Conservation (phyloP, 2,329 filamentous ascomycete species). For the Lasiodiplodia sp. region DNA sequence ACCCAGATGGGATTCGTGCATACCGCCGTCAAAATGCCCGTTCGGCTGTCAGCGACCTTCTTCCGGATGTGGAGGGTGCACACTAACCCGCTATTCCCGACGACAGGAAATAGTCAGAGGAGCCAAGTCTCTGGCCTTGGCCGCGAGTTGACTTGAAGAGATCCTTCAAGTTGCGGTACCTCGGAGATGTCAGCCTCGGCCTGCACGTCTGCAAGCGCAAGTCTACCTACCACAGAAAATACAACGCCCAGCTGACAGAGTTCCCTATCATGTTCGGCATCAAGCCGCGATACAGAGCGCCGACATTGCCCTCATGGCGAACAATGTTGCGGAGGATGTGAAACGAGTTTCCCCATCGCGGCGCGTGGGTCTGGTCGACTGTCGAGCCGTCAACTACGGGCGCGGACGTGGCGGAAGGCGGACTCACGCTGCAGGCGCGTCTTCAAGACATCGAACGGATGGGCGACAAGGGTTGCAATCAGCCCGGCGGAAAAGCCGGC, state of each 20-base stretch:
- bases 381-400: conserved; percentile 11
- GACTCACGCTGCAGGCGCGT: conserved; percentile 85
- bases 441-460: conserved; percentile 95
- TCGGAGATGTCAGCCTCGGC: conserved; percentile 28
- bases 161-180: conserved; percentile 67
- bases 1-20: conserved; percentile 98
- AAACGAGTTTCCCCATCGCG: conserved; percentile 58
- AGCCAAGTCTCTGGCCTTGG: conserved; percentile 56
- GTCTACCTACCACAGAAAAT: conserved; percentile 72
- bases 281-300: conserved; percentile 85
- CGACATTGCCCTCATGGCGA: conserved; percentile 63
- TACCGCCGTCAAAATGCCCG: conserved; percentile 76
- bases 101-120: conserved; percentile 80
- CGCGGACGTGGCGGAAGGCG: background rate
- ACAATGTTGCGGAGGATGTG: conserved; percentile 61
- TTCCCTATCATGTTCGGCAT: conserved; percentile 92
- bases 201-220: background rate
- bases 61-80: no score
- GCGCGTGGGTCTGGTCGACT: conserved; percentile 30
- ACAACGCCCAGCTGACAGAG: conserved; percentile 86
- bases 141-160: conserved; percentile 54
- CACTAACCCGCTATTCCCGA: conserved; percentile 67
- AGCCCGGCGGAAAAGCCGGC: conserved; percentile 90
- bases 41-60: conserved; percentile 36
- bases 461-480: conserved; percentile 83